Evolutionary conservation across 1,139 yeast species (phyloP).

Genomic region (Suhomyces wounanorum): DNA sequence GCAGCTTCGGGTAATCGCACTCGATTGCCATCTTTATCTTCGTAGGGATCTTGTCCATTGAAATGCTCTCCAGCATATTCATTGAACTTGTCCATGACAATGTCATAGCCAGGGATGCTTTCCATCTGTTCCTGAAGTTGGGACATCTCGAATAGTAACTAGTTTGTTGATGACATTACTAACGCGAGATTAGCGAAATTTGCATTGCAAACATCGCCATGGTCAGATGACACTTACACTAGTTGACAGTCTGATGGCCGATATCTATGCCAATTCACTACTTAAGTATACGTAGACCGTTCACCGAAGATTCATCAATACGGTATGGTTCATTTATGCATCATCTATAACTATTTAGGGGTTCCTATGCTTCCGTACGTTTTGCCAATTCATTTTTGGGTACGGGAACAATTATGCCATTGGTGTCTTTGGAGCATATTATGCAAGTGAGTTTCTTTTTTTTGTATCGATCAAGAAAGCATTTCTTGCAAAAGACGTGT

Average conservation of each 20-base stretch:
- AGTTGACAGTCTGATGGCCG: too few relatives aligned
- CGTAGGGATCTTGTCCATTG: constrained; percentile 65
- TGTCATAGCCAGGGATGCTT: constrained; percentile 58
- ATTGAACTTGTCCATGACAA: constrained; percentile 58
- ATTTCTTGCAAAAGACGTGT: constrained; percentile 66
- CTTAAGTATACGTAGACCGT: neutral
- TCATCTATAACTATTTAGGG: too few relatives aligned
- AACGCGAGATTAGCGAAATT: neutral
- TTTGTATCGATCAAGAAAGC: constrained; percentile 57
- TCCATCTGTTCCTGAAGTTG: constrained; percentile 46
- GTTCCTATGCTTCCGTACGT: constrained; percentile 1
- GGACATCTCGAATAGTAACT: constrained; percentile 21
- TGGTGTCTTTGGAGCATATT: constrained; percentile 59
- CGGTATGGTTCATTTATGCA: neutral
- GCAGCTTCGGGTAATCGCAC: constrained; percentile 58
- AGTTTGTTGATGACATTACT: neutral
- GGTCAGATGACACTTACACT: neutral
- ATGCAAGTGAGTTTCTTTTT: constrained; percentile 50
- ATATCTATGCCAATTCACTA: too few relatives aligned
- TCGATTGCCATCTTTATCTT: constrained; percentile 57
- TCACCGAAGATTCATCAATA: neutral
- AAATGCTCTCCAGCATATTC: constrained; percentile 63
- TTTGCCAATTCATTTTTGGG: constrained; percentile 15
- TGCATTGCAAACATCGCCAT: neutral
- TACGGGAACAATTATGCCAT: constrained; percentile 49